Evolutionary conservation across 805 yeast genomes (phyloP), one percentile per base, ranked within the genome.

Genomic region (Diddensiella santjacobensis): DNA sequence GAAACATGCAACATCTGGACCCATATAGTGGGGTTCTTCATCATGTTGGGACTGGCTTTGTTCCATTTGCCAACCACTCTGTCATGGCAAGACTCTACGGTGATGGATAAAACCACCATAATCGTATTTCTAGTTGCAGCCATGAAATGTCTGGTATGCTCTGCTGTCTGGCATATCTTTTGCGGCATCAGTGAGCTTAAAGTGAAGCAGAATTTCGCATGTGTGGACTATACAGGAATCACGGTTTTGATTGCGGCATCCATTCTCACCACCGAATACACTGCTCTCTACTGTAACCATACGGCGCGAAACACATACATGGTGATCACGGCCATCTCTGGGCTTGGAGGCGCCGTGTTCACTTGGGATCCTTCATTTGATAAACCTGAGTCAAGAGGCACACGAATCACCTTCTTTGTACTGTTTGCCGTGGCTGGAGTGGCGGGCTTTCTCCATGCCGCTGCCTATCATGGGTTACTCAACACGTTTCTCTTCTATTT

Each of bases 301-400:
- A 40, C 63, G 15, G 53, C 71, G 4, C 77, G 77, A 52, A 58
- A 73, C 2, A 38, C 72, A 2, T 84, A 81, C 65, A 77, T 88
- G 64, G 37, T 71, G 0, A 72, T 83, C 56, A 84, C 96, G 1
- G 62, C 79, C 1, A 33, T 77, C 1, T 79, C 89, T 48, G 96
- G 97, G 2, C 45, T 72, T 2, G 64, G 79, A 17, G 97, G 98
- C 1, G 77, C 87, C 23, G 63, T 74, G 15, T 80, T 91, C 70
- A 87, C 93, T 48, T 91, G 98, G 96, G 80, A 89, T n/a, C 91
- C 96, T 3, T 75, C 72, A 56, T 91, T 93, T 65, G 98, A 93
- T 65, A 76, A 79, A 48, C 96, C 96, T 3, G 95, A 87, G 60
- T 80, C 87, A 52, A 74, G 96, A 53, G 81, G 84, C 3, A 68